Evolutionary conservation across 257 asterid genomes (phyloP).

Genomic region (Ophiorrhiza pumila): DNA sequence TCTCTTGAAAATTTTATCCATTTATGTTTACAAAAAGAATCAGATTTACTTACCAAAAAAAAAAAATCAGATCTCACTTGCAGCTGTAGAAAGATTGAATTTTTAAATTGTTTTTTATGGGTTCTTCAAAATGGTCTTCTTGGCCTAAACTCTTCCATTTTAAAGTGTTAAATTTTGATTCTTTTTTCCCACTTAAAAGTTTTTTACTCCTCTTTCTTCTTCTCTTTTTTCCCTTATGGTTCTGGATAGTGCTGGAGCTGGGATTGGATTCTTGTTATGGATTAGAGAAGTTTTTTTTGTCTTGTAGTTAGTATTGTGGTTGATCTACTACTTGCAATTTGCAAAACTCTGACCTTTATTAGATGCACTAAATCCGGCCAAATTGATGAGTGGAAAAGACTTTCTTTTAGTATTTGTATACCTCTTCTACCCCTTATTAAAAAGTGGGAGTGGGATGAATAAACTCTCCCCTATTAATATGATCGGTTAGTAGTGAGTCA

Average conservation of each 20-base stretch:
- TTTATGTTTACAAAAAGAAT: not conserved
- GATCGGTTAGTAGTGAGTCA: not conserved
- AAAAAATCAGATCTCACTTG: constrained; percentile 7
- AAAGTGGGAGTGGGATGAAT: constrained; percentile 11
- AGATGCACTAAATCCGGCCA: constrained; percentile 18
- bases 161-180: not conserved
- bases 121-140: not conserved
- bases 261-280: not conserved
- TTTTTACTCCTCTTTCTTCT: not conserved
- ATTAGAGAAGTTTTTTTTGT: not conserved
- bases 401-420: constrained; percentile 9
- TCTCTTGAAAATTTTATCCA: not conserved
- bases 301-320: not conserved
- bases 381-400: constrained; percentile 6
- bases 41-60: not conserved
- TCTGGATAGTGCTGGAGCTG: constrained; percentile 3
- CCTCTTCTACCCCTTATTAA: constrained; percentile 24
- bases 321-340: not conserved
- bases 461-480: constrained; percentile 9
- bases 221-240: not conserved
- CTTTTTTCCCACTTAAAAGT: not conserved
- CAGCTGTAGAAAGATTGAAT: not conserved
- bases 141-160: not conserved
- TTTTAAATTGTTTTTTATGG: not conserved
- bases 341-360: not conserved